phyloP scores from a whole-genome alignment of 805 yeast species.

The Saccharomycopsis sp. region DNA sequence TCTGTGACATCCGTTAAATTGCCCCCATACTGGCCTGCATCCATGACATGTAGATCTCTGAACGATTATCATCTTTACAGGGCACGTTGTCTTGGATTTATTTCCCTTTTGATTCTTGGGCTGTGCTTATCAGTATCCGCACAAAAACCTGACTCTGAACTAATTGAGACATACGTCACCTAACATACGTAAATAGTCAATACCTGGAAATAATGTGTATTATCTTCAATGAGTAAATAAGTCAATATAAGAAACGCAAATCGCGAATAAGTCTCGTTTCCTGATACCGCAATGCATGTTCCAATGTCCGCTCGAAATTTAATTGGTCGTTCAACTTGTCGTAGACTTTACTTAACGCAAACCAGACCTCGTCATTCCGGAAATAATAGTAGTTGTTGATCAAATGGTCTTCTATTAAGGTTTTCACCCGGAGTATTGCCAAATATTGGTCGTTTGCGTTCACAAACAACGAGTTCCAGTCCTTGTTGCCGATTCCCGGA shows the following conservation, averaged over 20 bases:
- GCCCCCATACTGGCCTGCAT: background rate
- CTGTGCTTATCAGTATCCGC: background rate
- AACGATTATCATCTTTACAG: too few relatives aligned
- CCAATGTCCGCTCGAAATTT: conserved; percentile 13
- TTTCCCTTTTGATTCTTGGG: background rate
- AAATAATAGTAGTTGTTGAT: conserved; percentile 12
- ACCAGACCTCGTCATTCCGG: conserved; percentile 11
- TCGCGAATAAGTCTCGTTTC: conserved; percentile 13
- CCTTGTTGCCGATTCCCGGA: background rate
- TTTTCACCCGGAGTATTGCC: conserved; percentile 13
- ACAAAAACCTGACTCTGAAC: background rate
- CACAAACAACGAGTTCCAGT: conserved; percentile 3
- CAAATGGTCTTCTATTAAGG: conserved; percentile 16
- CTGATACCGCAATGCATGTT: conserved; percentile 10
- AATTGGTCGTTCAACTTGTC: conserved; percentile 7
- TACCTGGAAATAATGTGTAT: background rate
- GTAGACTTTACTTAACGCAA: conserved; percentile 12
- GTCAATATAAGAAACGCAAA: conserved; percentile 5
- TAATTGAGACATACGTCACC: background rate
- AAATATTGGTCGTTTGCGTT: conserved; percentile 10
- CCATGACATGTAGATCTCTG: background rate
- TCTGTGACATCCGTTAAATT: too few relatives aligned
- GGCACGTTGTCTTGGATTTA: background rate
- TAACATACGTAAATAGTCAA: background rate
- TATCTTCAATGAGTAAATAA: background rate